Evolutionary conservation across 108 stramenopile genomes (phyloP).

Genomic region (Halocafeteria seosinensis): DNA sequence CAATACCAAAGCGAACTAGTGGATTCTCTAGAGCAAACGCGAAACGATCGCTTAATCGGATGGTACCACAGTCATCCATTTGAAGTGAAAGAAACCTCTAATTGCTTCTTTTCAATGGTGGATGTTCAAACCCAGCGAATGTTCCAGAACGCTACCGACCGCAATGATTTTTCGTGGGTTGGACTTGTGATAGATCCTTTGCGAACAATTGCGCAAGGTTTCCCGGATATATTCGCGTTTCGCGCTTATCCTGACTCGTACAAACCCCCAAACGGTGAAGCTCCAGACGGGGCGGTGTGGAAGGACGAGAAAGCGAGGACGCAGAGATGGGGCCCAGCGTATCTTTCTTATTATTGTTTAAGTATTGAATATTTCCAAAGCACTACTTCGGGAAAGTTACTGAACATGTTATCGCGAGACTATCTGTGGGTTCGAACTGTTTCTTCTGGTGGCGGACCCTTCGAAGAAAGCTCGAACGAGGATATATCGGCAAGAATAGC

Average conservation of each 20-base stretch:
- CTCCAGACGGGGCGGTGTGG: slow-evolving; percentile 66
- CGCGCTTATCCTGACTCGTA: slow-evolving; percentile 83
- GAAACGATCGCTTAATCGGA: slow-evolving; percentile 32
- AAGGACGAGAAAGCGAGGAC: slow-evolving; percentile 35
- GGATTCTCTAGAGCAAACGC: slow-evolving; percentile 67
- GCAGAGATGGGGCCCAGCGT: slow-evolving; percentile 41
- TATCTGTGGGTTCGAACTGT: slow-evolving; percentile 26
- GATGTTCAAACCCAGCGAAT: slow-evolving; percentile 77
- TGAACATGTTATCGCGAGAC: slow-evolving; percentile 21
- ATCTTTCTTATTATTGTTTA: slow-evolving; percentile 72
- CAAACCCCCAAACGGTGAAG: slow-evolving; percentile 45
- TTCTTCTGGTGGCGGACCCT: too few species aligned
- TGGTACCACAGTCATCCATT: slow-evolving; percentile 98
- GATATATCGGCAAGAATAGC: too few species aligned
- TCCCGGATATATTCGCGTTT: slow-evolving; percentile 81
- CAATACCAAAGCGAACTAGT: slow-evolving; percentile 92
- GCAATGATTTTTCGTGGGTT: slow-evolving; percentile 50
- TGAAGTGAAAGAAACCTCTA: slow-evolving; percentile 61
- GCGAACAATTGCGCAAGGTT: slow-evolving; percentile 38
- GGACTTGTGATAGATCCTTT: slow-evolving; percentile 85
- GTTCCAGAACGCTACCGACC: slow-evolving; percentile 89
- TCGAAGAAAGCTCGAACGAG: too few species aligned
- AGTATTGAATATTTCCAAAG: slow-evolving; percentile 61
- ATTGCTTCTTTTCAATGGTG: slow-evolving; percentile 80
- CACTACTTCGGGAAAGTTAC: slow-evolving; percentile 6